A percentile compares a stretch with the other conserved stretches of the same genome.
phyloP scores from a whole-genome alignment of 139 green algal species.

The Yamagishiella unicocca region DNA sequence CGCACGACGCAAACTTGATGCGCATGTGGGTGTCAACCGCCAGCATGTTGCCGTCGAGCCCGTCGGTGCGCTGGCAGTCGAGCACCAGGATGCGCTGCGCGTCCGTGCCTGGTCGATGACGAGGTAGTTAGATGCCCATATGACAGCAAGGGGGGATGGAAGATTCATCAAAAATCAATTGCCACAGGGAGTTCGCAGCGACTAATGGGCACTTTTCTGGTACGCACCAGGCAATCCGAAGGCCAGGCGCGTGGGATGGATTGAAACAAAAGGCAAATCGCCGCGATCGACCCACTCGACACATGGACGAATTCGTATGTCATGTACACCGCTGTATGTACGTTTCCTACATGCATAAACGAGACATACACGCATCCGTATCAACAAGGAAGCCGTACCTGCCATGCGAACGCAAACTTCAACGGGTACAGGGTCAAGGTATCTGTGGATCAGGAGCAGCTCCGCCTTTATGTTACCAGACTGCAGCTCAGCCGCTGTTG shows the following conservation, averaged over 20 bases:
- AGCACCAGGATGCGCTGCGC: slow-evolving; percentile 50
- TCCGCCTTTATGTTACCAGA: not conserved
- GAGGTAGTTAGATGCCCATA: not conserved
- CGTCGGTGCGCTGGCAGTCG: slow-evolving; percentile 18
- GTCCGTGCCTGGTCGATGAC: slow-evolving; percentile 42
- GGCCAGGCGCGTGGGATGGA: too few relatives aligned
- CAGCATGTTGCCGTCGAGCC: slow-evolving; percentile 25
- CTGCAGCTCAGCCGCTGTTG: not conserved
- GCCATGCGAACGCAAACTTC: not conserved
- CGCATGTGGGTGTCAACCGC: slow-evolving; percentile 45
- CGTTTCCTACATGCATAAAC: too few relatives aligned
- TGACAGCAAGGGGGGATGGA: not conserved
- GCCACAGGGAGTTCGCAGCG: too few relatives aligned
- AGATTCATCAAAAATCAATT: too few relatives aligned
- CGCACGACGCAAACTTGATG: slow-evolving; percentile 48
- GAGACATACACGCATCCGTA: not conserved
- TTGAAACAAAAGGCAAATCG: too few relatives aligned
- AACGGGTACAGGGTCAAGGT: not conserved
- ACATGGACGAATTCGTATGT: too few relatives aligned
- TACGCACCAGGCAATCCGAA: too few relatives aligned
- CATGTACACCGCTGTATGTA: too few relatives aligned
- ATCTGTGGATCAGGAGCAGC: slow-evolving; percentile 18
- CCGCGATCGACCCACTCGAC: too few relatives aligned
- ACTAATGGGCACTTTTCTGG: too few relatives aligned
- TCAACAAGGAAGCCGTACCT: not conserved